Conservation (phyloP, 2,329 filamentous ascomycete genomes). For the Aureobasidium sp. region DNA sequence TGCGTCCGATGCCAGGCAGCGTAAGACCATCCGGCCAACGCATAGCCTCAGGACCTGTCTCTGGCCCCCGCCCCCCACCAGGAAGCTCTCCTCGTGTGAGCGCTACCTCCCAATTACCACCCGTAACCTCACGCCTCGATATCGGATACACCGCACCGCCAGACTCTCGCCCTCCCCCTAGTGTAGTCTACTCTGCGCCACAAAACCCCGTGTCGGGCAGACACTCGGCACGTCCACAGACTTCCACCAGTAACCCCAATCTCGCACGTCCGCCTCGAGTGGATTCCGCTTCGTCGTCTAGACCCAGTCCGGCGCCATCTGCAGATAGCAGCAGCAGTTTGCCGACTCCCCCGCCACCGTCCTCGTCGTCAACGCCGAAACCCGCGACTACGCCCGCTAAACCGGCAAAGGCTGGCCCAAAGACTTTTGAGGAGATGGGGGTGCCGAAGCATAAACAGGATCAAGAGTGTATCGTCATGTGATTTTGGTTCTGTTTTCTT, state of each 20-base stretch:
- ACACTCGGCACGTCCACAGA: not conserved
- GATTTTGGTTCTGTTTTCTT: too few relatives aligned
- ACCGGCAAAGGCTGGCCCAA: constrained; percentile 59
- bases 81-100: constrained; percentile 18
- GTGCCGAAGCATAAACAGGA: constrained; percentile 78
- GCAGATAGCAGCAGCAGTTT: not conserved
- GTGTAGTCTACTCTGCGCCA: not conserved
- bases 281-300: not conserved
- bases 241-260: not conserved
- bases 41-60: constrained; percentile 28
- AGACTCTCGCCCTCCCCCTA: constrained; percentile 38
- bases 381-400: not conserved
- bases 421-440: constrained; percentile 98
- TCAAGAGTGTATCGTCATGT: constrained; percentile 66
- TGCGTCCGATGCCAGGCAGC: not conserved
- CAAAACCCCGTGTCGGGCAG: not conserved
- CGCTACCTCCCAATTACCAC: constrained; percentile 16
- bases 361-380: not conserved
- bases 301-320: not conserved
- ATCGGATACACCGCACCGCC: constrained; percentile 38
- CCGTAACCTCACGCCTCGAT: constrained; percentile 26
- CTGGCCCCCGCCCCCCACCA: not conserved
- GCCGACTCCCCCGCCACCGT: not conserved
- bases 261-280: not conserved
- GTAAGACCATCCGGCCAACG: constrained; percentile 18